A percentile compares a stretch with the other conserved stretches of the same genome.
Evolutionary conservation across 805 yeast genomes (phyloP).

Genomic region (Starmerella apicola): DNA sequence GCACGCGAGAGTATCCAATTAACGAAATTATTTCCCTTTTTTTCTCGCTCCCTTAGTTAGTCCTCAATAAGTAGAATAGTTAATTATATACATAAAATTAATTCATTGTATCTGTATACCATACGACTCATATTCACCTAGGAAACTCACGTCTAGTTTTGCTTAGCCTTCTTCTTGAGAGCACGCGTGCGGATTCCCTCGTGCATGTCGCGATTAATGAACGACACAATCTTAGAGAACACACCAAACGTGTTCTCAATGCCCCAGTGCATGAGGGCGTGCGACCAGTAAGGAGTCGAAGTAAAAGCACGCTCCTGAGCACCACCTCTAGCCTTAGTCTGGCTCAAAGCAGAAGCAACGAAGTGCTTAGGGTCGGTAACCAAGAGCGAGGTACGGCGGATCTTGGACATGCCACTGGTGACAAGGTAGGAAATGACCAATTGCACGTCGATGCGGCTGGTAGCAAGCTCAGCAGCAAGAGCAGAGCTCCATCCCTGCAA

Average conservation of each 20-base stretch:
- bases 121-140: too few species aligned
- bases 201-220: constrained; percentile 65
- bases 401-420: constrained; percentile 90
- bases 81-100: too few species aligned
- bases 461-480: constrained; percentile 68
- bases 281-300: constrained; percentile 83
- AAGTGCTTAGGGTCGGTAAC: constrained; percentile 77
- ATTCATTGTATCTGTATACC: too few species aligned
- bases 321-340: constrained; percentile 76
- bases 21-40: too few species aligned
- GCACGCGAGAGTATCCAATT: too few species aligned
- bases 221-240: constrained; percentile 56
- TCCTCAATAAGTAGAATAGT: too few species aligned
- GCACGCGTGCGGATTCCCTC: constrained; percentile 70
- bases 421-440: constrained; percentile 77
- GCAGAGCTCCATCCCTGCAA: constrained; percentile 88
- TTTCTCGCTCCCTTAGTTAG: too few species aligned
- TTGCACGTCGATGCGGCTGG: constrained; percentile 70
- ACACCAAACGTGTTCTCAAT: constrained; percentile 75
- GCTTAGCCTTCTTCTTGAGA: constrained; percentile 48
- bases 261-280: constrained; percentile 77
- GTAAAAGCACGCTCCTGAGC: constrained; percentile 86
- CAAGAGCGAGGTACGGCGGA: constrained; percentile 56
- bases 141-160: background rate
- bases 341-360: constrained; percentile 56